Evolutionary conservation across 352 stramenopile genomes (phyloP).

Genomic region (Phytophthora rubi): DNA sequence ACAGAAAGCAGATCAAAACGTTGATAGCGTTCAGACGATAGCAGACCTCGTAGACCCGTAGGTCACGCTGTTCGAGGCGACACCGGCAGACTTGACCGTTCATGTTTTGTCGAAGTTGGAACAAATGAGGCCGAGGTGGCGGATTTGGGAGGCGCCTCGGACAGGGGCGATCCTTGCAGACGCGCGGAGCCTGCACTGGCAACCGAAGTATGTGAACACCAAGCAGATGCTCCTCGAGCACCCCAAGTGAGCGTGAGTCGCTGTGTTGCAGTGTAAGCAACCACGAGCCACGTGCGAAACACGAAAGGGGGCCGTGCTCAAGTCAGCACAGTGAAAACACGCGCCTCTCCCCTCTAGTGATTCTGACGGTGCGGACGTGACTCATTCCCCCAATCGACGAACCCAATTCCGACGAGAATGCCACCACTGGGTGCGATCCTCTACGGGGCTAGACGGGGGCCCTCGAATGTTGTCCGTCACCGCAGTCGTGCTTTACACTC

Average conservation of each 20-base stretch:
- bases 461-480: background rate
- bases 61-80: background rate
- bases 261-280: conserved; percentile 3
- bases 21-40: conserved; percentile 12
- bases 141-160: conserved; percentile 5
- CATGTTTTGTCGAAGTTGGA: conserved; percentile 13
- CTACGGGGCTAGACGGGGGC: background rate
- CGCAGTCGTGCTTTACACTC: background rate
- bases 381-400: background rate
- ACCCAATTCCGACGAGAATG: background rate
- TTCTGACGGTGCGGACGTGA: background rate
- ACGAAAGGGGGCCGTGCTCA: background rate
- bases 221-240: background rate
- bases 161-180: background rate
- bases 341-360: background rate
- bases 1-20: background rate
- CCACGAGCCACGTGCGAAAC: background rate
- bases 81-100: background rate
- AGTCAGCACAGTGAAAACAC: background rate
- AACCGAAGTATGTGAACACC: background rate
- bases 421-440: background rate
- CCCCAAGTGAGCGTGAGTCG: conserved; percentile 2
- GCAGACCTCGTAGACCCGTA: conserved; percentile 2
- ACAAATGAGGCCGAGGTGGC: conserved; percentile 17
- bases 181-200: background rate